A percentile compares a stretch with the other conserved stretches of the same genome.
These are phyloP conservation scores for Cutaneotrichosporon mucoides DNA, from an alignment of 1,284 basidiomycete genomes.

Conservation along the genomic window DNA sequence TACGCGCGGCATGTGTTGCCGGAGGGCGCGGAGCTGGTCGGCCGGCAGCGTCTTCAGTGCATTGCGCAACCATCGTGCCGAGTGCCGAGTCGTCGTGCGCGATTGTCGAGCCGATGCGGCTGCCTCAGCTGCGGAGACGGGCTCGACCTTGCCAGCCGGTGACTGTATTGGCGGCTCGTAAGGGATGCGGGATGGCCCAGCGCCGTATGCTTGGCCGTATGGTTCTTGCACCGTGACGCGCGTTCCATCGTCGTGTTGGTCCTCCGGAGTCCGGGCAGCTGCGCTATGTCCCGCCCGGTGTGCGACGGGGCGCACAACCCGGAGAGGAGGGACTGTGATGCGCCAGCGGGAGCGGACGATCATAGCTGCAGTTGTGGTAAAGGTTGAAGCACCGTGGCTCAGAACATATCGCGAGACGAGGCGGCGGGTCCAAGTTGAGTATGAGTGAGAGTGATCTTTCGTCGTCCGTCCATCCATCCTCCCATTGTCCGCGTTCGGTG, in stretches of 20 bases:
- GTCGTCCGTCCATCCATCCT: too few species aligned
- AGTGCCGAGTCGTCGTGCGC: neutral
- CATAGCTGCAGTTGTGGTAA: neutral
- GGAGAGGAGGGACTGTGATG: constrained; percentile 4
- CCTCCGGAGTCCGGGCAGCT: neutral
- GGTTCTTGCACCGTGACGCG: constrained; percentile 10
- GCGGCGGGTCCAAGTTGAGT: neutral
- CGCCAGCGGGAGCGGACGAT: constrained; percentile 8
- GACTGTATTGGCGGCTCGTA: constrained; percentile 20
- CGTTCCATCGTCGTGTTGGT: neutral
- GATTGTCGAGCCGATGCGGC: neutral
- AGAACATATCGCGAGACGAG: constrained; percentile 5
- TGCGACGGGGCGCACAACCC: neutral
- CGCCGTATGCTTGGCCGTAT: constrained; percentile 35
- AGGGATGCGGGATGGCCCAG: constrained; percentile 37
- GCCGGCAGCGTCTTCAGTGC: neutral
- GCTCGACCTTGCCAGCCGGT: neutral
- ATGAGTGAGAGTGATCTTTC: too few species aligned
- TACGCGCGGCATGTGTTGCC: neutral
- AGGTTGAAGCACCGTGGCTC: neutral
- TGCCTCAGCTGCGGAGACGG: neutral
- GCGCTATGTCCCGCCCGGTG: neutral
- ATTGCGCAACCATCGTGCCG: constrained; percentile 1
- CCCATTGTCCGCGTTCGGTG: too few species aligned
- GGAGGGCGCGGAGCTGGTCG: too few species aligned